These are phyloP conservation scores for Pleurotus citrinopileatus DNA, from an alignment of 768 basidiomycete species.

Conservation along the genomic window DNA sequence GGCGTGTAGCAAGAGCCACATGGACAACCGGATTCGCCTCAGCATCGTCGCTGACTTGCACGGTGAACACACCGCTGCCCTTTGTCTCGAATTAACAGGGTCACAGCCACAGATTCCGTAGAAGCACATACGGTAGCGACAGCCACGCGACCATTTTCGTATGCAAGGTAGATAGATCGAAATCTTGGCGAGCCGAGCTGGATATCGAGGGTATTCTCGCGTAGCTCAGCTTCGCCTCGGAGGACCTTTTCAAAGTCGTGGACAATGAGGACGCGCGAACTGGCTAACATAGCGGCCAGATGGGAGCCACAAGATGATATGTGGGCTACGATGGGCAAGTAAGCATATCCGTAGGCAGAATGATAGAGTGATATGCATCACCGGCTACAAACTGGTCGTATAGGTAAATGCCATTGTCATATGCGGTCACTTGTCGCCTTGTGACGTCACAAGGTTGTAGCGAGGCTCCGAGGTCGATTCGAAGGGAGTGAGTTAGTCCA, in stretches of 20 bases:
- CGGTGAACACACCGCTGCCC: slow-evolving; percentile 13
- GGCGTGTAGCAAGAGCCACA: slow-evolving; percentile 26
- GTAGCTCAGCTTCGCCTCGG: slow-evolving; percentile 20
- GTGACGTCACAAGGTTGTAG: slow-evolving; percentile 13
- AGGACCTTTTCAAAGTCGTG: slow-evolving; percentile 39
- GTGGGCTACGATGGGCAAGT: slow-evolving; percentile 30
- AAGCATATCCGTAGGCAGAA: not conserved
- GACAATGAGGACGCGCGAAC: slow-evolving; percentile 39
- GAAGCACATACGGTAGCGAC: slow-evolving; percentile 42
- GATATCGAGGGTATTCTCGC: slow-evolving; percentile 34
- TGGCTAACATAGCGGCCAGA: slow-evolving; percentile 35
- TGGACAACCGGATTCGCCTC: slow-evolving; percentile 15
- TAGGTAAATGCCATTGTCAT: slow-evolving; percentile 11
- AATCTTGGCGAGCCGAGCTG: slow-evolving; percentile 37
- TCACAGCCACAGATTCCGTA: no score
- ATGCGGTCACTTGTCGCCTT: not conserved
- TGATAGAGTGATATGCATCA: slow-evolving; percentile 12
- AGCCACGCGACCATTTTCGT: slow-evolving; percentile 40
- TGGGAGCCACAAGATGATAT: slow-evolving; percentile 49
- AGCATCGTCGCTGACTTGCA: not conserved
- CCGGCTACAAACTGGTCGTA: slow-evolving; percentile 49
- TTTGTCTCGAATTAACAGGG: slow-evolving; percentile 23
- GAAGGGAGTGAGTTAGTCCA: slow-evolving; percentile 2
- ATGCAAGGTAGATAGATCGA: slow-evolving; percentile 46
- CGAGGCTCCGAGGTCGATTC: not conserved